phyloP scores from a whole-genome alignment of 116 monocot species.

The Papilionanthe hybrid region DNA sequence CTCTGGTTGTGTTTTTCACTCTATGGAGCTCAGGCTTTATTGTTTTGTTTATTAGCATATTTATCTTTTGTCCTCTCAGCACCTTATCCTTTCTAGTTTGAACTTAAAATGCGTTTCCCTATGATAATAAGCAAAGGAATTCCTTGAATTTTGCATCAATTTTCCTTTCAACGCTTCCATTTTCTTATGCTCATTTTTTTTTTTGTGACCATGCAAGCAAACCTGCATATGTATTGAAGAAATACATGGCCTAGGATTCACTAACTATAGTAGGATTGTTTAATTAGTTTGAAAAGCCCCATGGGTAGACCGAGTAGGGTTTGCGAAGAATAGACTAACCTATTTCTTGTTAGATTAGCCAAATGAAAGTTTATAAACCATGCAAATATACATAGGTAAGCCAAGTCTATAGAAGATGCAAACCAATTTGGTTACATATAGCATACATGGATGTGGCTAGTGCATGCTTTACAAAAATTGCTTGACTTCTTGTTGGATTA shows the following conservation, averaged over 20 bases:
- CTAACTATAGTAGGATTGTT: neutral
- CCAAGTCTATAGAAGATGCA: neutral
- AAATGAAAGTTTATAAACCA: neutral
- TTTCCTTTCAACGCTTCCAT: neutral
- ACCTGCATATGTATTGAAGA: neutral
- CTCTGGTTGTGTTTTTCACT: no score
- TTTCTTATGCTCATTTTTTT: neutral
- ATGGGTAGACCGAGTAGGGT: neutral
- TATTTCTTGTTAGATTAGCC: neutral
- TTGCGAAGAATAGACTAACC: neutral
- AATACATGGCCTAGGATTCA: neutral
- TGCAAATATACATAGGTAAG: neutral
- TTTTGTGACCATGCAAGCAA: neutral
- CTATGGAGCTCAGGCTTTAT: neutral
- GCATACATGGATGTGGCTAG: neutral
- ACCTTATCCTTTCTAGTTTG: neutral
- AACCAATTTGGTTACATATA: neutral
- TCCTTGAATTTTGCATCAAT: neutral
- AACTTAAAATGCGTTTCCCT: neutral
- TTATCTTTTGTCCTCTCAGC: neutral
- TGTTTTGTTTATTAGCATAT: neutral
- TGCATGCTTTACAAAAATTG: neutral
- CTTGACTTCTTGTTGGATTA: neutral
- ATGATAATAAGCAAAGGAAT: neutral
- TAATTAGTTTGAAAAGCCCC: neutral